Evolutionary conservation across 2,329 filamentous ascomycete species (phyloP).

Genomic region (Polychaeton citri): DNA sequence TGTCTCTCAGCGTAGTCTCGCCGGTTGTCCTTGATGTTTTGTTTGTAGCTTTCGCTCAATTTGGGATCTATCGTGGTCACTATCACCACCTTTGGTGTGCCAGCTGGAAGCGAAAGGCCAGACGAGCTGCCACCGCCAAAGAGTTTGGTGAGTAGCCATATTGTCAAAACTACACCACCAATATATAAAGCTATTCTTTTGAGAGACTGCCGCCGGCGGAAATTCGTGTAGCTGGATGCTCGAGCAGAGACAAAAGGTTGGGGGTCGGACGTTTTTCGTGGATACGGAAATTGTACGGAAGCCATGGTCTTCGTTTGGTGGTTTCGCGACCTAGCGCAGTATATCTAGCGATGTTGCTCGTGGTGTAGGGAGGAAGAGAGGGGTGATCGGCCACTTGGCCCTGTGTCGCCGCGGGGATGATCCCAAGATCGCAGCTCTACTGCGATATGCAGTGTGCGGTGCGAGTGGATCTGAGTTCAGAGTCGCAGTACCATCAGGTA

Average conservation of each 20-base stretch:
- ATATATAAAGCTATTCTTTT: slow-evolving; percentile 2
- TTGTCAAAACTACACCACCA: not conserved
- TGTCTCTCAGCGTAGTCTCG: slow-evolving; percentile 73
- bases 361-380: too few species aligned
- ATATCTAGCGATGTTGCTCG: too few species aligned
- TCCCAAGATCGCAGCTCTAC: too few species aligned
- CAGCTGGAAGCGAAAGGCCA: slow-evolving; percentile 20
- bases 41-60: slow-evolving; percentile 52
- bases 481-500: too few species aligned
- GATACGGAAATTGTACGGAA: slow-evolving; percentile 76
- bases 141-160: slow-evolving; percentile 18
- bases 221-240: slow-evolving; percentile 27
- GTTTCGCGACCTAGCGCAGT: not conserved
- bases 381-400: too few species aligned
- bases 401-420: too few species aligned
- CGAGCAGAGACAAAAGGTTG: slow-evolving; percentile 52
- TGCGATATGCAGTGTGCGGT: too few species aligned
- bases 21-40: slow-evolving; percentile 68
- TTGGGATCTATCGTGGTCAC: slow-evolving; percentile 71
- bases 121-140: slow-evolving; percentile 11
- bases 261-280: slow-evolving; percentile 68
- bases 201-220: slow-evolving; percentile 11
- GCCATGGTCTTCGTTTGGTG: slow-evolving; percentile 8
- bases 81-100: slow-evolving; percentile 51
- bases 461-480: too few species aligned